Base-by-base conservation (phyloP, 208 protist species). In the Trypanosoma vivax region DNA sequence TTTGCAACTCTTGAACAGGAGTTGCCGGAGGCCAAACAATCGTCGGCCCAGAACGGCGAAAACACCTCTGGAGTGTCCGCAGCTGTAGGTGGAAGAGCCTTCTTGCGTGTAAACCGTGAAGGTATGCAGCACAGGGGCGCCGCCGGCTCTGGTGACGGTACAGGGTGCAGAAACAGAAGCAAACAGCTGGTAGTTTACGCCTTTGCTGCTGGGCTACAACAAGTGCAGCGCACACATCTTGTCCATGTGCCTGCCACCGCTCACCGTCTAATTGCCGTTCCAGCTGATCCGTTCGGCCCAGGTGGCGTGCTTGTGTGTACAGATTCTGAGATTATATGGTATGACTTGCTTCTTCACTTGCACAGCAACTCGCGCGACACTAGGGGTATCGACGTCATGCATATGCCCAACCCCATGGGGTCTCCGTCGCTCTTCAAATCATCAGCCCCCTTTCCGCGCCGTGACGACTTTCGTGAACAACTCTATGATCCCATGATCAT, bases 131-230 rank as follows among this genome's bases (percentile, higher is more conserved):
- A 3, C 24, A 11, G 39, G 16, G 25, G 33, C n/a, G 19, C n/a
- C 7, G 2, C n/a, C 16, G 3, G 6, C 46, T 2, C 46, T 11
- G 6, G 19, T 6, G 48, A 9, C n/a, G 23, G 14, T 47, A 33
- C 18, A 25, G 46, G 11, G 1, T 41, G 18, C 19, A 59, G n/a
- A 16, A 40, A 5, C 9, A 29, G 29, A 19, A 14, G n/a, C 19
- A 65, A 65, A 21, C 59, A 65, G 30, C 59, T 65, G 16, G 83
- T 94, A 2, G 97, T 95, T 42, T 99, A 99, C 70, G 96, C 99
- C 61, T 94, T 99, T 43, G 95, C 98, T 56, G 69, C 98, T 21
- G 96, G 96, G 37, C 77, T 99, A 10, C 98, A 99, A 54, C 97
- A 99, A 72, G 97, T 99, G 2, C 91, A 98, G 34, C 88, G 97